These are phyloP conservation scores for Diplodia corticola DNA, from an alignment of 2,329 filamentous ascomycete species.

Conservation along the genomic window DNA sequence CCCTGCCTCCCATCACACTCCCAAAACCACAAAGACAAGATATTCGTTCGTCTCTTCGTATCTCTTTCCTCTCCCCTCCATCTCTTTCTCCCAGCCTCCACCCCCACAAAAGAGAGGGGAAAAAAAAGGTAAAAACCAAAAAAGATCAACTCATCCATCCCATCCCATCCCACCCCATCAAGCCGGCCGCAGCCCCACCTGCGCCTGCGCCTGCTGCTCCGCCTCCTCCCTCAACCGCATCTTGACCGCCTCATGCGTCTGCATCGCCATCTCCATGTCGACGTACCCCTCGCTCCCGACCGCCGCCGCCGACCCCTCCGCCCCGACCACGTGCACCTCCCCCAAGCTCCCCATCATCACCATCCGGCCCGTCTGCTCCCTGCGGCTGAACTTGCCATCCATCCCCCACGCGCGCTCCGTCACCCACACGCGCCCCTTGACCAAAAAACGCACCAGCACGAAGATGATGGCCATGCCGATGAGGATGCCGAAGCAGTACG, in stretches of 20 bases:
- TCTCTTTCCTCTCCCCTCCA: no score
- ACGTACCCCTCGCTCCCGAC: neutral
- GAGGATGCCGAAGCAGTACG: constrained; percentile 58
- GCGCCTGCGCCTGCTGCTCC: constrained; percentile 16
- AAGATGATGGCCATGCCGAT: constrained; percentile 44
- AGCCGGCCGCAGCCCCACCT: constrained; percentile 8
- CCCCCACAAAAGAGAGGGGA: no score
- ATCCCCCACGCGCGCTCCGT: constrained; percentile 48
- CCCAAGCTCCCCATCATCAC: neutral
- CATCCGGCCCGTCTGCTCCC: neutral
- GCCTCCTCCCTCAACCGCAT: constrained; percentile 8
- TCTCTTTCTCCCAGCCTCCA: neutral
- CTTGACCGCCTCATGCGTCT: constrained; percentile 10
- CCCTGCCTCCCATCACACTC: neutral
- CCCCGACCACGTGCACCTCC: neutral
- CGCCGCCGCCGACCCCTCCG: neutral
- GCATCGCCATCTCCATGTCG: constrained; percentile 9
- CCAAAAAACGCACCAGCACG: constrained; percentile 43
- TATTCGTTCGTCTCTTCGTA: neutral
- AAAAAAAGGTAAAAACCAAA: neutral
- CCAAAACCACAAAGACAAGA: neutral
- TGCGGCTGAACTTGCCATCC: constrained; percentile 39
- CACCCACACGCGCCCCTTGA: constrained; percentile 41
- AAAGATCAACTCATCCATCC: neutral
- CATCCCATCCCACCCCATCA: no score